Percentiles rank a stretch among this genome's conserved stretches.
Conservation (phyloP, 1,139 yeast genomes). For the Kodamaea sp. region DNA sequence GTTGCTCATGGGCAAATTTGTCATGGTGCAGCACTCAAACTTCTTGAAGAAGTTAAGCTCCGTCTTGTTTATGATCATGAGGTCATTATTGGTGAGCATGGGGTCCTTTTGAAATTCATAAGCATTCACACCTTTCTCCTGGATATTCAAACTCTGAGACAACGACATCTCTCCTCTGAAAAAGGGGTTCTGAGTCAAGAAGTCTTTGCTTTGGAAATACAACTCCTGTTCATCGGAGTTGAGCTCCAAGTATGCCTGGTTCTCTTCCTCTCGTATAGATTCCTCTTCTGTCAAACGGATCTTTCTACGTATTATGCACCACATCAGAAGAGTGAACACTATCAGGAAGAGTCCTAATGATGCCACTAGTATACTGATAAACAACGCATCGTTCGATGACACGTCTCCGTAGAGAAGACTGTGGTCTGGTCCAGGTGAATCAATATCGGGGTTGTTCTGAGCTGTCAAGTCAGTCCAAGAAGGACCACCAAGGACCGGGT, state of each 20-base stretch:
- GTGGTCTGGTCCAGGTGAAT: too few relatives aligned
- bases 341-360: conserved; percentile 6
- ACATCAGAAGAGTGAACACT: conserved; percentile 5
- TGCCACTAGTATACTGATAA: conserved; percentile 5
- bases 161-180: conserved; percentile 44
- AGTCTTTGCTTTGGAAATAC: conserved; percentile 69
- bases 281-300: conserved; percentile 47
- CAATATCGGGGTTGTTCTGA: too few relatives aligned
- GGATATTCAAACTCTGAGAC: conserved; percentile 62
- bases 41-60: conserved; percentile 75
- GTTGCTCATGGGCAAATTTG: conserved; percentile 86
- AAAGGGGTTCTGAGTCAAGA: conserved; percentile 56
- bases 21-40: conserved; percentile 75
- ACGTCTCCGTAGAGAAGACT: not conserved
- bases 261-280: conserved; percentile 60
- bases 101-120: conserved; percentile 86
- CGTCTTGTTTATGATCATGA: conserved; percentile 66
- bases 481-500: too few relatives aligned
- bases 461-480: too few relatives aligned
- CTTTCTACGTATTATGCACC: conserved; percentile 13
- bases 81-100: conserved; percentile 58
- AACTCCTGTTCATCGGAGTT: conserved; percentile 78
- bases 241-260: conserved; percentile 59
- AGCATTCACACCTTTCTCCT: conserved; percentile 90
- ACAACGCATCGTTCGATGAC: conserved; percentile 1